These are phyloP conservation scores for Fusarium austroafricanum DNA, from an alignment of 2,329 filamentous ascomycete genomes.

Conservation along the genomic window DNA sequence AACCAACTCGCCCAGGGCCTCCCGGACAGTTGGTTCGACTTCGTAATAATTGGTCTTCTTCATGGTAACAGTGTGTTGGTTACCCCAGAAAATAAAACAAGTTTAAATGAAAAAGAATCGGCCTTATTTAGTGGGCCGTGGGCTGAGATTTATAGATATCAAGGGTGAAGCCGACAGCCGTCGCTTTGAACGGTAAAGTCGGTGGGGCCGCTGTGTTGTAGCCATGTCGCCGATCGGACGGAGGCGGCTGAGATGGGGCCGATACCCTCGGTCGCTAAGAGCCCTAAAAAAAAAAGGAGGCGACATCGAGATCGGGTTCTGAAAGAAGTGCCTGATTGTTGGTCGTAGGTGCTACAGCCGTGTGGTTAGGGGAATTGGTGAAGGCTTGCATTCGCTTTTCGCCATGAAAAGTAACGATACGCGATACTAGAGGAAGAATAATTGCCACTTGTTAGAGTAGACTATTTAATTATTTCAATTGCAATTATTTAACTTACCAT, in stretches of 20 bases:
- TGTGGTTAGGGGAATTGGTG: not conserved
- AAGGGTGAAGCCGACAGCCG: slow-evolving; percentile 20
- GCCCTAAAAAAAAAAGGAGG: not conserved
- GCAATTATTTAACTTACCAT: too few species aligned
- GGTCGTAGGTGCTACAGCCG: too few species aligned
- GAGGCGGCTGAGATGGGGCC: slow-evolving; percentile 4
- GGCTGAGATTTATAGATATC: slow-evolving; percentile 4
- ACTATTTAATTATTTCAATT: too few species aligned
- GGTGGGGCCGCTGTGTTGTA: slow-evolving; percentile 3
- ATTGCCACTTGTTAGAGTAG: too few species aligned
- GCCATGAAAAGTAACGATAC: too few species aligned
- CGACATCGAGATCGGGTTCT: not conserved
- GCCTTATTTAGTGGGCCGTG: slow-evolving; percentile 13
- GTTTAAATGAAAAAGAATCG: not conserved
- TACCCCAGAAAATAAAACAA: not conserved
- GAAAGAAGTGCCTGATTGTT: not conserved
- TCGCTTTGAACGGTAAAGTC: slow-evolving; percentile 10
- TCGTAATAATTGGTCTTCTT: slow-evolving; percentile 11
- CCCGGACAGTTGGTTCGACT: slow-evolving; percentile 5
- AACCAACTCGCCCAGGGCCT: slow-evolving; percentile 5
- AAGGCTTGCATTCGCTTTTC: not conserved
- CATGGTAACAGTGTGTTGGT: not conserved
- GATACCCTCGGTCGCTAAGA: slow-evolving; percentile 10
- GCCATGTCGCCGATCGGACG: slow-evolving; percentile 18
- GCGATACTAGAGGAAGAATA: too few species aligned